Conservation (phyloP, 2,329 filamentous ascomycete species). For the Orbilia quercus region DNA sequence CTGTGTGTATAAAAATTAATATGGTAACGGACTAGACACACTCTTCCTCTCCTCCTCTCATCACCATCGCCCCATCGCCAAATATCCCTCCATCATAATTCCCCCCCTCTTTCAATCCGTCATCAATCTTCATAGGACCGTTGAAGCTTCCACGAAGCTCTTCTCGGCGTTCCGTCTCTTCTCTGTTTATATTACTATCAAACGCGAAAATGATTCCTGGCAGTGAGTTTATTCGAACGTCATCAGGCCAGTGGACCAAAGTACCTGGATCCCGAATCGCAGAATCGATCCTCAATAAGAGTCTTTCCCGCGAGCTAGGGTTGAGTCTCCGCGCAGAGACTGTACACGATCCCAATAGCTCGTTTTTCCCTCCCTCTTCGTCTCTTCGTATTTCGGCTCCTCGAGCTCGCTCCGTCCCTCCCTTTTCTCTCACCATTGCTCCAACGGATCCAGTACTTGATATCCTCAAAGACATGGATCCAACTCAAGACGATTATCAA, state of each 20-base stretch:
- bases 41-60: too few species aligned
- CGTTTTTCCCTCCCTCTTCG: constrained; percentile 32
- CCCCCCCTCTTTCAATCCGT: too few species aligned
- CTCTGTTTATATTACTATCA: neutral
- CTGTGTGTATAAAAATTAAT: too few species aligned
- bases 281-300: constrained; percentile 45
- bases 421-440: neutral
- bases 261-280: constrained; percentile 26
- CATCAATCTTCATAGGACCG: too few species aligned
- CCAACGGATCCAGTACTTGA: neutral
- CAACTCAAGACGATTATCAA: constrained; percentile 33
- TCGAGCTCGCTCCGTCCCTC: constrained; percentile 10
- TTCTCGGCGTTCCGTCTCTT: neutral
- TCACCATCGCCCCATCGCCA: too few species aligned
- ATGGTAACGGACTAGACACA: too few species aligned
- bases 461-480: constrained; percentile 26
- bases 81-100: too few species aligned
- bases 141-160: too few species aligned
- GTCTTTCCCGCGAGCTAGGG: constrained; percentile 39
- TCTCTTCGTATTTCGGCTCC: constrained; percentile 6
- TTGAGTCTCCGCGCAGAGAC: constrained; percentile 42
- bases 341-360: constrained; percentile 21
- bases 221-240: constrained; percentile 39
- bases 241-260: constrained; percentile 43
- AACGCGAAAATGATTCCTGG: constrained; percentile 23